Conservation (phyloP, 441 rosid species). For the Arabidopsis hybrid region DNA sequence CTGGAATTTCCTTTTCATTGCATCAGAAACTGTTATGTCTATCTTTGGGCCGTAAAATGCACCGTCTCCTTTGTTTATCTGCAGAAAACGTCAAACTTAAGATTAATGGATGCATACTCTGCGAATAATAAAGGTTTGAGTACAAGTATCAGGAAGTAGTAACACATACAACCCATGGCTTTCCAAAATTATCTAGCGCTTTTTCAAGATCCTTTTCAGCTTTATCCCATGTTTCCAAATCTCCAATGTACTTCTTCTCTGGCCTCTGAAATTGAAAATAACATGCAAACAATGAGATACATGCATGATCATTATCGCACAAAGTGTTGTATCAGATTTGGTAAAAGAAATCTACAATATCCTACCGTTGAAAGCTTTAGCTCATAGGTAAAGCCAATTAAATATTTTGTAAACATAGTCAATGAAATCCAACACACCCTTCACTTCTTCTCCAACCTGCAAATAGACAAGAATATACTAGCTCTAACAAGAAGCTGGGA, state of each 20-base stretch:
- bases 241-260: conserved; percentile 78
- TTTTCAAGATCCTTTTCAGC: conserved; percentile 85
- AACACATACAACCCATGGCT: conserved; percentile 78
- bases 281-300: conserved; percentile 26
- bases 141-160: not conserved
- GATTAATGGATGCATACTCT: conserved; percentile 12
- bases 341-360: conserved; percentile 21
- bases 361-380: conserved; percentile 93
- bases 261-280: conserved; percentile 70
- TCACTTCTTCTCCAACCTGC: conserved; percentile 90
- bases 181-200: conserved; percentile 81
- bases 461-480: conserved; percentile 37
- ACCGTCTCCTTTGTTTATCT: conserved; percentile 85
- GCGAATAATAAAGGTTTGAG: not conserved
- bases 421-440: conserved; percentile 79
- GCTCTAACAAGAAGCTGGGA: conserved; percentile 20
- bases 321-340: not conserved
- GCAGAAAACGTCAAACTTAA: conserved; percentile 36
- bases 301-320: conserved; percentile 1
- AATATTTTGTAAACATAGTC: conserved; percentile 67
- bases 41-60: conserved; percentile 99
- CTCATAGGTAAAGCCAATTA: conserved; percentile 92
- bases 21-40: conserved; percentile 96
- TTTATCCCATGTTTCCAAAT: conserved; percentile 79
- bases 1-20: conserved; percentile 88